phyloP scores from a whole-genome alignment of 495 filamentous ascomycete species.

The Acidomyces sp. region DNA sequence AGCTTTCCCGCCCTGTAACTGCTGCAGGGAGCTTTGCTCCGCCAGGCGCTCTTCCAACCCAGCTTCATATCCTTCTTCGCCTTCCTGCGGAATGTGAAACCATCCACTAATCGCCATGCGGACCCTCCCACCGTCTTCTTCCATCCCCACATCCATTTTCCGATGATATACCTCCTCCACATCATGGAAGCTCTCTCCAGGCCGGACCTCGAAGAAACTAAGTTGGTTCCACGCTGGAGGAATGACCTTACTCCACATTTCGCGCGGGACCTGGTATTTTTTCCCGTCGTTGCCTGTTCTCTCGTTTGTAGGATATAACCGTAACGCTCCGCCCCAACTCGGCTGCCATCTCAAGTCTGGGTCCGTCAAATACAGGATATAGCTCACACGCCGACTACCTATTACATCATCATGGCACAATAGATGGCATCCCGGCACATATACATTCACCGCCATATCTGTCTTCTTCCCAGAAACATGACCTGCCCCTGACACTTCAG shows the following conservation, averaged over 20 bases:
- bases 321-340: conserved; percentile 87
- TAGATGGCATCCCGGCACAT: conserved; percentile 89
- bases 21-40: conserved; percentile 75
- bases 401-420: conserved; percentile 98
- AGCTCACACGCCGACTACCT: conserved; percentile 80
- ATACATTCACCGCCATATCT: conserved; percentile 99
- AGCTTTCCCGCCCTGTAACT: conserved; percentile 81
- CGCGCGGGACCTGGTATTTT: conserved; percentile 53
- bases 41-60: conserved; percentile 81
- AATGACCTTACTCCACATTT: conserved; percentile 47
- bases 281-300: conserved; percentile 49
- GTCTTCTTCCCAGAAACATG: conserved; percentile 86
- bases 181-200: conserved; percentile 94
- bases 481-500: conserved; percentile 69
- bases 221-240: conserved; percentile 95
- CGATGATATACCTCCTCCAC: conserved; percentile 91
- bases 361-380: conserved; percentile 92
- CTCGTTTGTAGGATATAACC: conserved; percentile 65
- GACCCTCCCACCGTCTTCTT: conserved; percentile 53
- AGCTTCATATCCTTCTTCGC: conserved; percentile 82
- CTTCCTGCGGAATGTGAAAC: conserved; percentile 95
- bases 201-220: conserved; percentile 95
- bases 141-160: conserved; percentile 44
- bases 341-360: conserved; percentile 83
- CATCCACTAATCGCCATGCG: conserved; percentile 98